Percentiles rank a stretch among this genome's conserved stretches.
Conservation (phyloP, 139 green algal species). For the Chlorella sp. region DNA sequence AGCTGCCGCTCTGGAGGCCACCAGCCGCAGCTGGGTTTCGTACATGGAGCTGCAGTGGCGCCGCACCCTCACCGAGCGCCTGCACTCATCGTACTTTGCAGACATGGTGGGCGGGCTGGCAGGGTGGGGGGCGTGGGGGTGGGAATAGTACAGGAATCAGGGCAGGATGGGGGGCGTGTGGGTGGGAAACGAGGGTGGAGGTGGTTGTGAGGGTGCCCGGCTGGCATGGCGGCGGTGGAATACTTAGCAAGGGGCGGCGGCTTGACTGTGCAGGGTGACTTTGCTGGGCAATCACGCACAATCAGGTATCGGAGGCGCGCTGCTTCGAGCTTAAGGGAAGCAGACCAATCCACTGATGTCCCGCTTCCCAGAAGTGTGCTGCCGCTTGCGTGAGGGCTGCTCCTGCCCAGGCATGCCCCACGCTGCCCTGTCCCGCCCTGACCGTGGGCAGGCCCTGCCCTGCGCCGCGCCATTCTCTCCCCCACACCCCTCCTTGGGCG, state of each 20-base stretch:
- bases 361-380: not conserved
- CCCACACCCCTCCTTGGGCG: not conserved
- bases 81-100: slow-evolving; percentile 72
- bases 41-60: slow-evolving; percentile 69
- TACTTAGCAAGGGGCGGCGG: too few species aligned
- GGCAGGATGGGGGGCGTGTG: too few species aligned
- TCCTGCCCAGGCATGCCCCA: too few species aligned
- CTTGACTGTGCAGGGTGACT: too few species aligned
- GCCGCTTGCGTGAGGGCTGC: too few species aligned
- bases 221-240: too few species aligned
- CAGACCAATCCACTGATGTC: not conserved
- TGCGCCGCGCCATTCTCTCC: not conserved
- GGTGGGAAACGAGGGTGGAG: not conserved
- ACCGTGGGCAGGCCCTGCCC: too few species aligned
- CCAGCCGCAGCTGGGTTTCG: slow-evolving; percentile 43
- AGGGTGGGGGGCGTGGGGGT: not conserved
- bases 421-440: too few species aligned
- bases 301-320: too few species aligned
- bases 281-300: too few species aligned
- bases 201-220: too few species aligned
- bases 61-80: slow-evolving; percentile 54
- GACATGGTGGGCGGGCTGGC: slow-evolving; percentile 61
- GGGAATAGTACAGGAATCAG: not conserved
- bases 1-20: slow-evolving; percentile 61
- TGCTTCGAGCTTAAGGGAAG: not conserved